Percentiles rank a stretch among this genome's conserved stretches.
phyloP scores from a whole-genome alignment of 441 rosid species.

The Pelargonium citronellum region DNA sequence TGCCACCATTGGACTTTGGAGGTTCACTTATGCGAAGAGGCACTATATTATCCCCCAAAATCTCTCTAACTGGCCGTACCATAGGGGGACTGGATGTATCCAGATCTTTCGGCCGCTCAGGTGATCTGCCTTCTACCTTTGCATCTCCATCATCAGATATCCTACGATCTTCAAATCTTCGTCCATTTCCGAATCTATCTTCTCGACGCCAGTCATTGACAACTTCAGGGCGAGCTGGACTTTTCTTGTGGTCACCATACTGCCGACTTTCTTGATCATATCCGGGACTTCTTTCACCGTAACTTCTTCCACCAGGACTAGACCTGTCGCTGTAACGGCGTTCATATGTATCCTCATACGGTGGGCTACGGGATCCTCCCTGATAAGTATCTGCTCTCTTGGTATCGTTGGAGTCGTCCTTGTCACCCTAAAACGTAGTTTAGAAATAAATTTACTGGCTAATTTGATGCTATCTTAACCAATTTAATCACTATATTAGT shows the following conservation, averaged over 20 bases:
- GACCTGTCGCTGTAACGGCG: conserved; percentile 65
- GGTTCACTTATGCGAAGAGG: conserved; percentile 75
- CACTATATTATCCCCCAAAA: conserved; percentile 73
- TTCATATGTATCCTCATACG: conserved; percentile 60
- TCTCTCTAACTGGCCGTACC: conserved; percentile 82
- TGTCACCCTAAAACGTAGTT: conserved; percentile 48
- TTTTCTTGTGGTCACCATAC: conserved; percentile 33
- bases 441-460: background rate
- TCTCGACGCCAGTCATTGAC: conserved; percentile 90
- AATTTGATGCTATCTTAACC: background rate
- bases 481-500: conserved; percentile 1
- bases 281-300: conserved; percentile 66
- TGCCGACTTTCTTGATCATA: conserved; percentile 59
- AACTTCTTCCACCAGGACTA: conserved; percentile 73
- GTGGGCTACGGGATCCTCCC: conserved; percentile 85
- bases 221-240: conserved; percentile 77
- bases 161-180: conserved; percentile 46
- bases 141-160: conserved; percentile 50
- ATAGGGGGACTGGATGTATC: conserved; percentile 70
- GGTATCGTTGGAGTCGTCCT: conserved; percentile 38
- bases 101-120: conserved; percentile 59
- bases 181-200: conserved; percentile 78
- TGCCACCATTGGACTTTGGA: conserved; percentile 57
- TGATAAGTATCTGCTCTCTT: conserved; percentile 19
- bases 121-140: conserved; percentile 61